Evolutionary conservation across 2,329 filamentous ascomycete species (phyloP), one percentile per base, ranked within the genome.

Genomic region (Lecanicillium sp.): DNA sequence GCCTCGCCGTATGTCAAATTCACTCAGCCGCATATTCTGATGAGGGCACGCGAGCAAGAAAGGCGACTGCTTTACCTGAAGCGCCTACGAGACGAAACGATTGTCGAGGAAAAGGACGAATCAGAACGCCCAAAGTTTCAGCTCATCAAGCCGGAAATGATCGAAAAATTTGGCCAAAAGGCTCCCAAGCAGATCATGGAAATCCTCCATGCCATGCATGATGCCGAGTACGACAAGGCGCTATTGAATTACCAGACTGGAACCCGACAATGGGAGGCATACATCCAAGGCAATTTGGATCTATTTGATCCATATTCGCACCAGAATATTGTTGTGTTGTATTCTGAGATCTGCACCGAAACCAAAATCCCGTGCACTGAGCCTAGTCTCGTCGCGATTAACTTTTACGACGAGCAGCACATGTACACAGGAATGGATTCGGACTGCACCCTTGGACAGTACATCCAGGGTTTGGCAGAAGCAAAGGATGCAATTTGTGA

Each of bases 1-100:
- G 89, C 90, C 1, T 98, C 93, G 0, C 93, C 93, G 0, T 97
- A 95, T 61, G 93, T 98, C 55, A 91, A 89, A 60, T 98, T 97
- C 61, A 86, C 87, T 54, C 89, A 93, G 61, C 93, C 93, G 1
- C 95, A 97, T 65, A 78, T 97, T 20, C 75, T 98, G 30, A 94
- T 93, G 76, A 88, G 87, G 60, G 86, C 93, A 35, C 83, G 93
- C 42, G 90, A 96, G 62, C 86, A 96, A 60, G 93, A 98, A 66
- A 78, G 87, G 44, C 82, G 86, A 47, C 73, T 98, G 5, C 79
- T 86, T 2, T 89, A 94, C 61, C 75, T 96, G 40, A 91, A 87
- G 61, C 78, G 84, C 43, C 75, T 97, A 10, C 83, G 88, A 30
- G 89, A 96, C 57, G 87, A 94, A 54, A 78, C 84, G 56, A 72